Evolutionary conservation across 371 early-diverging fungal genomes (phyloP), one percentile per base, ranked within the genome.

Genomic region (Mortierella sp.): DNA sequence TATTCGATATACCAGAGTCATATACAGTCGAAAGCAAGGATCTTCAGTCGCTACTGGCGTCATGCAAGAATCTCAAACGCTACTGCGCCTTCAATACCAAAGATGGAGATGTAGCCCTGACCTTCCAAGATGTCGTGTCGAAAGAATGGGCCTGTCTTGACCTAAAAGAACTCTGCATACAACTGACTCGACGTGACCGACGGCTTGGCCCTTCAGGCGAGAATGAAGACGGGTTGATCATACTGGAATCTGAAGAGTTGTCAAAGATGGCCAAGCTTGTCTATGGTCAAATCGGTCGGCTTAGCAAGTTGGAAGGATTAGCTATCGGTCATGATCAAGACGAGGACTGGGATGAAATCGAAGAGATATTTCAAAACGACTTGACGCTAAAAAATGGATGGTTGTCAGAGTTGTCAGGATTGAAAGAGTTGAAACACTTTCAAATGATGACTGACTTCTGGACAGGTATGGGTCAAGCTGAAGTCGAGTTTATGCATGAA

Each of bases 381-480:
- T 22, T 58, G 3, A 58, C 58, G n/a, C 19, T 58, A 8, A 23
- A 58, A 4, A 2, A 9, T 0, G 58, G 35, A 58, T 60, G 26
- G 7, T 29, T 26, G 42, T 5, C 2, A 2, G 10, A 42, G 26
- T 28, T 60, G 9, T 1, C 4, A 17, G 42, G 37, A 7, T 22
- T 60, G 43, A 42, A 40, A 40, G 23, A 42, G 23, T 15, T 60
- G 43, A n/a, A 17, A 17, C 43, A 42, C 40, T 60, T 60, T 60
- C 26, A 26, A 3, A 60, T 60, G 60, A 26, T 42, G 60, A 40
- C 43, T 3, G 42, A 42, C 42, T 60, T 60, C 40, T 60, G 43
- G 37, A 22, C 23, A 2, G 5, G 17, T 9, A 60, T 60, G 60
- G 40, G 60, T 6, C 9, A 23, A 26, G 23, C 42, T 10, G 60